Percentiles rank a stretch among this genome's conserved stretches.
Evolutionary conservation across 2,329 filamentous ascomycete genomes (phyloP).

Genomic region (Pseudogymnoascus sp.): DNA sequence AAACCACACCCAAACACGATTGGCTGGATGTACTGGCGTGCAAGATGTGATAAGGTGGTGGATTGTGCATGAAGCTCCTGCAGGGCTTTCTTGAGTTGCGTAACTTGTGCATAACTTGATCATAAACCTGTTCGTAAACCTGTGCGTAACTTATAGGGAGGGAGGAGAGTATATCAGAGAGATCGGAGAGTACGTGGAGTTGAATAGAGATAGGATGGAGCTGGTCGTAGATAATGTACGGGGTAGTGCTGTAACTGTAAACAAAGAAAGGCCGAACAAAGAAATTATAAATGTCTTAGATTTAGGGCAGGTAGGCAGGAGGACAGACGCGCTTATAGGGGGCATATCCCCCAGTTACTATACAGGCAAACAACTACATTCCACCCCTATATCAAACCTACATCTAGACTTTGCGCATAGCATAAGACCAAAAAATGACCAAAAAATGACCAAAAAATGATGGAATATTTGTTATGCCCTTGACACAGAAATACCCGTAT

Average conservation of each 20-base stretch:
- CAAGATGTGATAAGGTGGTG: background rate
- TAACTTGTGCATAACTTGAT: background rate
- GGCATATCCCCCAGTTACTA: background rate
- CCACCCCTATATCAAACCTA: background rate
- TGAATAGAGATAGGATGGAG: background rate
- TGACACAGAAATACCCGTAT: background rate
- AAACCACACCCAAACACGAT: background rate
- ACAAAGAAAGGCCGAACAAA: background rate
- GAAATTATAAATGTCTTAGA: background rate
- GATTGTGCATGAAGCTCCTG: constrained; percentile 1
- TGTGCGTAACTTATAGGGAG: background rate
- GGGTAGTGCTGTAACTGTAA: background rate
- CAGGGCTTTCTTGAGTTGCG: background rate
- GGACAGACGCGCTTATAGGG: background rate
- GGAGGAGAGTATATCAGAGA: background rate
- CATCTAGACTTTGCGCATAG: background rate
- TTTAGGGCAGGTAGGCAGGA: background rate
- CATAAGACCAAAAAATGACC: no score
- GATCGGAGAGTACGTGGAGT: background rate
- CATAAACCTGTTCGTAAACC: background rate
- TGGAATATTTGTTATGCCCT: background rate
- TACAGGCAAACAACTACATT: background rate
- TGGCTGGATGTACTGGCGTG: background rate
- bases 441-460: background rate
- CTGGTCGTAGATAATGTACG: background rate